Evolutionary conservation across 495 filamentous ascomycete species (phyloP), one percentile per base, ranked within the genome.

Genomic region (Niebla homalea): DNA sequence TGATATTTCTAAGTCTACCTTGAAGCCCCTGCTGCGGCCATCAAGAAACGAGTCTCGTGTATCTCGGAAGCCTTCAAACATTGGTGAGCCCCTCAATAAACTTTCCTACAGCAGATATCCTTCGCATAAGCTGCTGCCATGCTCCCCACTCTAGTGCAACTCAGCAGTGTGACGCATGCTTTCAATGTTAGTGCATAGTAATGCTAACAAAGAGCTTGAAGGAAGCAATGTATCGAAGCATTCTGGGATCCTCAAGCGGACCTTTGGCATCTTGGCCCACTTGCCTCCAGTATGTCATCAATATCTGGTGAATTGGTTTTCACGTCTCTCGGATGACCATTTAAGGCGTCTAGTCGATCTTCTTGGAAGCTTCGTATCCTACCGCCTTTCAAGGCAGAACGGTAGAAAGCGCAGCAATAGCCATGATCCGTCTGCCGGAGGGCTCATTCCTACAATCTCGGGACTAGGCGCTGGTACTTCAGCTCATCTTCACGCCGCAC

Each of bases 161-260:
- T 2, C 21, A 23, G 18, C 21, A 23, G 39, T 42, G 25, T 14
- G n/a, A 20, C 11, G 14, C 45, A 26, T 15, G n/a, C 39, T 23
- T 2, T 20, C 18, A 16, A n/a, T 26, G 21, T 5, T 19, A 37
- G 7, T 19, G 22, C 14, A 20, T 2, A 18, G n/a, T 29, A 2
- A 25, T 8, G 16, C 18, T 18, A 36, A 29, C 16, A 20, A 46
- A 7, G 43, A 60, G 36, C 69, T 66, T 32, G 64, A 78, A 40
- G 75, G 42, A n/a, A 23, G 19, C 5, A 25, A 45, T n/a, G 21
- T 45, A n/a, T 45, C 21, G 74, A 18, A 70, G 78, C 83, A 92
- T 57, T 84, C 85, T n/a, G 83, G 82, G 15, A 85, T 95, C 50
- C 75, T 92, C 59, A 96, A 95, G 60, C 76, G 89, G 41, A 83